A percentile compares a stretch with the other conserved stretches of the same genome.
These are phyloP conservation scores for Leishmania major DNA, from an alignment of 208 protist genomes.

Conservation along the genomic window DNA sequence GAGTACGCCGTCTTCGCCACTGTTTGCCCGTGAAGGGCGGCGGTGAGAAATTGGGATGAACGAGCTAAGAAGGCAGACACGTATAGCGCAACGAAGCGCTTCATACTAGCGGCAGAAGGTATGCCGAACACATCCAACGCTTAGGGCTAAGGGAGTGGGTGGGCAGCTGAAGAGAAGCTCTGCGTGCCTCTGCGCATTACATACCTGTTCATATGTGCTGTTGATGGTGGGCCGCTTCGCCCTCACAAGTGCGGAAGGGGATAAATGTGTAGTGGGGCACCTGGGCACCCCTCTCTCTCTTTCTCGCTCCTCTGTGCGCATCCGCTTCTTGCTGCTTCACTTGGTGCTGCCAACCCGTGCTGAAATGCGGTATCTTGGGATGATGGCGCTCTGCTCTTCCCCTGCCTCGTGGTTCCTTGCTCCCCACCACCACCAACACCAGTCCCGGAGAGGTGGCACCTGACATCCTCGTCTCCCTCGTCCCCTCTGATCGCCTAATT, in stretches of 20 bases:
- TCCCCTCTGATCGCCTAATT: not conserved
- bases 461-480: not conserved
- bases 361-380: not conserved
- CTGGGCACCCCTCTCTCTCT: not conserved
- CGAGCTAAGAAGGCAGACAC: not conserved
- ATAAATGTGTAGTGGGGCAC: not conserved
- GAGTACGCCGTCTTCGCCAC: not conserved
- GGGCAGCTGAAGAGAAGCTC: not conserved
- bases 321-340: not conserved
- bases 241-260: not conserved
- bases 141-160: not conserved
- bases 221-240: not conserved
- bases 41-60: not conserved
- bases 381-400: not conserved
- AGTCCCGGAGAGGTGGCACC: not conserved
- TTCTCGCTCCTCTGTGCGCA: not conserved
- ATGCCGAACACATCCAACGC: not conserved
- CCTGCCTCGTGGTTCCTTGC: not conserved
- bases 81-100: not conserved
- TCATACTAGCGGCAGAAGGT: not conserved
- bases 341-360: not conserved
- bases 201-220: not conserved
- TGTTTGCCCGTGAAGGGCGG: not conserved
- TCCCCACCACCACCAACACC: not conserved
- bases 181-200: not conserved